Evolutionary conservation across 2,329 filamentous ascomycete genomes (phyloP), one percentile per base, ranked within the genome.

Genomic region (Cytospora piceae): DNA sequence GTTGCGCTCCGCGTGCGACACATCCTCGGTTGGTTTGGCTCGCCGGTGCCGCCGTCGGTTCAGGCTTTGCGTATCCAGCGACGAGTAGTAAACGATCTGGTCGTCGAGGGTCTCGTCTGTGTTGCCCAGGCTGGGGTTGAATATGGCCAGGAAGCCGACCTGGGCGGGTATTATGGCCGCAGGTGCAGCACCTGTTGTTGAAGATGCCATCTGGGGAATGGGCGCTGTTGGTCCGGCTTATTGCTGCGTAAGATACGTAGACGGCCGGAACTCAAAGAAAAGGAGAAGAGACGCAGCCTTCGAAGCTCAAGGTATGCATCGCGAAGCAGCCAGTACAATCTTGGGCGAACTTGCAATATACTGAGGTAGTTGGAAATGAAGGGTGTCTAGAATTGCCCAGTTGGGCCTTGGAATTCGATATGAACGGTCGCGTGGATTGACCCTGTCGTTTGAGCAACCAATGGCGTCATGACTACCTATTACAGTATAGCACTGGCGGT

Each of bases 1-100:
- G 77, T 98, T 95, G 74, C 88, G 87, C 73, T 93, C 88, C 70
- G 92, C 87, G 58, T 85, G 78, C 2, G 82, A 82, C 32, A 84
- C 69, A 61, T 75, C 74, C 37, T 81, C 79, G 15, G 77, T 80
- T 1, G 80, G 79, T 22, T 77, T 77, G 32, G 77, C 75, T 61
- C 67, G 61, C 71, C 81, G 77, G 70, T 80, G 76, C 32, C 78
- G 78, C 64, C 78, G 79, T 58, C 76, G 78, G 37, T 76, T 74
- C 46, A 76, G 71, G 37, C 75, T 70, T 58, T 80, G 79, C 3
- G 81, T 80, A 63, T 75, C 78, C 62, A 83, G 77, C 7, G 92
- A 93, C 72, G 91, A 90, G 79, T 96, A 97, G 82, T 97, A 99
- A 71, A 97, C 92, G 69, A 98, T 92, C 79, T 99, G 93, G 71